These are phyloP conservation scores for Heliosperma pusillum DNA, from an alignment of 148 eudicot genomes.

Conservation along the genomic window DNA sequence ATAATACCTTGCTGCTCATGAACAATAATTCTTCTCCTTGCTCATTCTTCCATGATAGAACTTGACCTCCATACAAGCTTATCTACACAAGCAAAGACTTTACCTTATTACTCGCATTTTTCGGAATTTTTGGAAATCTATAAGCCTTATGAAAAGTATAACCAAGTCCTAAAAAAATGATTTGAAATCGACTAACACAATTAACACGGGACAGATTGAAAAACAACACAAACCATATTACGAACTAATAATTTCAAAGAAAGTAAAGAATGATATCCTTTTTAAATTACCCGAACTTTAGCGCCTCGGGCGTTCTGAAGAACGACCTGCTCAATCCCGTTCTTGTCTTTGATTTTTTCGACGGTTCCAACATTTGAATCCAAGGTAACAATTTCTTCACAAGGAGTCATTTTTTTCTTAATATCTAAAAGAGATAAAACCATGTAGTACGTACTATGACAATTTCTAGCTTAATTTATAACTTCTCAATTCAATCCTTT, in stretches of 20 bases:
- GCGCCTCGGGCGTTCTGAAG: constrained; percentile 59
- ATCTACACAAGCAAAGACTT: constrained; percentile 40
- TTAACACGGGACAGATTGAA: background rate
- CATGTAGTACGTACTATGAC: constrained; percentile 14
- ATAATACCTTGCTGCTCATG: constrained; percentile 89
- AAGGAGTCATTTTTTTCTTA: constrained; percentile 46
- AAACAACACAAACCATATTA: background rate
- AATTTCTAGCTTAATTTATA: background rate
- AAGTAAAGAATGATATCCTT: background rate
- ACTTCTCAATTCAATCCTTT: background rate
- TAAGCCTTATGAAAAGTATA: no score
- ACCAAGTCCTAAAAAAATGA: background rate
- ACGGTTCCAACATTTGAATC: constrained; percentile 30
- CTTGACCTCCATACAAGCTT: constrained; percentile 91
- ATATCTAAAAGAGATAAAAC: constrained; percentile 20
- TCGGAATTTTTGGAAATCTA: no score
- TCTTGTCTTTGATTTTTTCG: constrained; percentile 48
- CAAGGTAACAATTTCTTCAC: constrained; percentile 32
- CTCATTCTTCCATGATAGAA: constrained; percentile 86
- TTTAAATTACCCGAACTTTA: constrained; percentile 44
- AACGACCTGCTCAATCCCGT: constrained; percentile 48
- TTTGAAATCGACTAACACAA: background rate
- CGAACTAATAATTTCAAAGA: no score
- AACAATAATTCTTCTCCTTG: constrained; percentile 82
- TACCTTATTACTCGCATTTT: background rate